phyloP scores from a whole-genome alignment of 2,329 filamentous ascomycete species.

The Pezicula carpinea region DNA sequence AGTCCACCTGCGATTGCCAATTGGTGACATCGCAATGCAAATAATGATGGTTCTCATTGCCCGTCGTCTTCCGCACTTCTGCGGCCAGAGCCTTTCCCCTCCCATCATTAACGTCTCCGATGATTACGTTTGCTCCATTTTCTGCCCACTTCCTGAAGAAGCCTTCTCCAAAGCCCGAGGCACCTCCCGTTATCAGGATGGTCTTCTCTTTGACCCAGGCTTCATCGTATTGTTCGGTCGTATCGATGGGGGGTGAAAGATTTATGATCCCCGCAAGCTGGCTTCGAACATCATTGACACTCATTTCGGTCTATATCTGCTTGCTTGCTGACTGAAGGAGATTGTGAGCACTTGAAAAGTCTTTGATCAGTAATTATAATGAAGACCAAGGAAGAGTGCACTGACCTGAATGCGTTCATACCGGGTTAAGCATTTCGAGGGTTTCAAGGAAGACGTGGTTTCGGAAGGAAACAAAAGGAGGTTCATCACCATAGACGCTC shows the following conservation, averaged over 20 bases:
- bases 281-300: background rate
- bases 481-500: too few species aligned
- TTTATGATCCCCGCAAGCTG: slow-evolving; percentile 3
- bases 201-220: slow-evolving; percentile 47
- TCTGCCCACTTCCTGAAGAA: slow-evolving; percentile 50
- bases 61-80: slow-evolving; percentile 39
- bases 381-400: too few species aligned
- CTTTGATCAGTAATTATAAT: too few species aligned
- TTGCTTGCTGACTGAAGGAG: too few species aligned
- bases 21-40: slow-evolving; percentile 60
- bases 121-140: slow-evolving; percentile 53
- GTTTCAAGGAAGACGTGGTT: too few species aligned
- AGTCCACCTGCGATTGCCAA: slow-evolving; percentile 58
- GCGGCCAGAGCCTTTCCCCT: slow-evolving; percentile 51
- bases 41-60: slow-evolving; percentile 45
- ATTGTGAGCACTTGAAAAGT: too few species aligned
- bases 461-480: too few species aligned
- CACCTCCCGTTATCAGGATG: slow-evolving; percentile 60
- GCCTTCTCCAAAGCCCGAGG: slow-evolving; percentile 54
- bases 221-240: slow-evolving; percentile 38
- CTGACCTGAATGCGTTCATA: too few species aligned
- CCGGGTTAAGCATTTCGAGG: too few species aligned
- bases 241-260: slow-evolving; percentile 38
- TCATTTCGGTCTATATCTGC: too few species aligned
- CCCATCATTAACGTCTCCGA: slow-evolving; percentile 56